A percentile compares a stretch with the other conserved stretches of the same genome.
phyloP scores from a whole-genome alignment of 306 rosid genomes.

The Quillaja saponaria region DNA sequence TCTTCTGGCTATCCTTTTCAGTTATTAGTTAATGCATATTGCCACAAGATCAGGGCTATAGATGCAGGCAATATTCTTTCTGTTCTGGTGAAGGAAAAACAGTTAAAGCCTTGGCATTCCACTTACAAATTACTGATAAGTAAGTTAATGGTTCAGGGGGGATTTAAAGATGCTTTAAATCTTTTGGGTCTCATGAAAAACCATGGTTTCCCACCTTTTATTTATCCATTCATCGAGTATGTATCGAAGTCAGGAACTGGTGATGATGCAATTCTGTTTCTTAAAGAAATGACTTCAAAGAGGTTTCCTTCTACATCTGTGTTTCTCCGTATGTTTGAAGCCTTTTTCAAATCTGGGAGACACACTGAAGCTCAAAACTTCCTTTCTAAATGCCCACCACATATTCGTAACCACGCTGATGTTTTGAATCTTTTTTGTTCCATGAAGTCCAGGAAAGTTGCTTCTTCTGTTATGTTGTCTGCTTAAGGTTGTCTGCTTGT shows the following conservation, averaged over 20 bases:
- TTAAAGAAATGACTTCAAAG: conserved; percentile 70
- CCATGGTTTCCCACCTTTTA: conserved; percentile 70
- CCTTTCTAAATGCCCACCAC: conserved; percentile 75
- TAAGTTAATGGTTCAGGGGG: conserved; percentile 54
- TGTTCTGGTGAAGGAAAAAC: conserved; percentile 42
- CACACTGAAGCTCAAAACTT: conserved; percentile 64
- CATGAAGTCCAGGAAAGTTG: conserved; percentile 44
- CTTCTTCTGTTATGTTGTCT: conserved; percentile 43
- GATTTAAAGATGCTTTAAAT: conserved; percentile 61
- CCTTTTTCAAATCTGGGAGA: conserved; percentile 64
- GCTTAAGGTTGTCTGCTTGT: conserved; percentile 41
- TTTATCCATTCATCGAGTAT: conserved; percentile 61
- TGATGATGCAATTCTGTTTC: conserved; percentile 59
- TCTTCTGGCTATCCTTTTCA: conserved; percentile 49
- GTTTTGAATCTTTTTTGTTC: conserved; percentile 67
- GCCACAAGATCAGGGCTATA: conserved; percentile 48
- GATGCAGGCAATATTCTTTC: conserved; percentile 60
- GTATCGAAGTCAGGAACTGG: conserved; percentile 68
- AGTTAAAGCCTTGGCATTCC: conserved; percentile 61
- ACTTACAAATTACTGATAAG: conserved; percentile 64
- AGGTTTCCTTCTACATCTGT: conserved; percentile 59
- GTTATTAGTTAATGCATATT: conserved; percentile 53
- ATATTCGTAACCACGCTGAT: conserved; percentile 70
- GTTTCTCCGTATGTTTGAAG: conserved; percentile 53
- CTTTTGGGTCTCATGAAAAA: conserved; percentile 64